Evolutionary conservation across 2,329 filamentous ascomycete genomes (phyloP).

Genomic region (Aspergillus hortae): DNA sequence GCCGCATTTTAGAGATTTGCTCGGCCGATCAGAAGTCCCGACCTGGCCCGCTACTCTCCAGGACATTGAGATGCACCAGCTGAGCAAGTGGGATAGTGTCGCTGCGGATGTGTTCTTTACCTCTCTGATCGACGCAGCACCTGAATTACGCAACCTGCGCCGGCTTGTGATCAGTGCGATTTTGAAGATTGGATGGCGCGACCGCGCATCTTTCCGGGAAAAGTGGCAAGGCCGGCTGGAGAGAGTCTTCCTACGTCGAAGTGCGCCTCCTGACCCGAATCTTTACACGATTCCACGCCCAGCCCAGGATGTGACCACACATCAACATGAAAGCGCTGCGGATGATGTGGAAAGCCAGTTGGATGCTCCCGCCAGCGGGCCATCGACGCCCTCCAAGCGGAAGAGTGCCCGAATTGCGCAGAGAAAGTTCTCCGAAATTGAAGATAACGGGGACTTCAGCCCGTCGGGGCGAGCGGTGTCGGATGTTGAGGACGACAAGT

Average conservation of each 20-base stretch:
- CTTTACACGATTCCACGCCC: conserved; percentile 22
- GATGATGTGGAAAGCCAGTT: background rate
- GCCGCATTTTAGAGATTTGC: conserved; percentile 67
- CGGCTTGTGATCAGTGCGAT: conserved; percentile 71
- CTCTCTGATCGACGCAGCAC: conserved; percentile 71
- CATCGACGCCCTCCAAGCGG: conserved; percentile 28
- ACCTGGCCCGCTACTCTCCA: conserved; percentile 73
- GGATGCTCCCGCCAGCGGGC: conserved; percentile 10
- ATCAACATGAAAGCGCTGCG: background rate
- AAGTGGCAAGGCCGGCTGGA: conserved; percentile 72
- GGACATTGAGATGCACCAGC: conserved; percentile 68
- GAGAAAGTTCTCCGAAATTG: conserved; percentile 22
- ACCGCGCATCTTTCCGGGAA: conserved; percentile 73
- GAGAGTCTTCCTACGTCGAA: conserved; percentile 42
- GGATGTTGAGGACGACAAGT: conserved; percentile 10
- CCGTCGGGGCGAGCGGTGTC: conserved; percentile 6
- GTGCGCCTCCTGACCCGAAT: conserved; percentile 27
- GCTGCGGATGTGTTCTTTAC: conserved; percentile 74
- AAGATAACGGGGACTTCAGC: conserved; percentile 16
- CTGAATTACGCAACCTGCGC: conserved; percentile 63
- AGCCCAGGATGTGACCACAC: background rate
- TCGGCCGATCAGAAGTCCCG: conserved; percentile 59
- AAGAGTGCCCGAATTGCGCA: conserved; percentile 38
- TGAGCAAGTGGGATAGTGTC: conserved; percentile 68
- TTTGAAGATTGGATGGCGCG: conserved; percentile 74